A percentile compares a stretch with the other conserved stretches of the same genome.
phyloP scores from a whole-genome alignment of 2,329 filamentous ascomycete genomes.

The Fusarium fujikuroi region DNA sequence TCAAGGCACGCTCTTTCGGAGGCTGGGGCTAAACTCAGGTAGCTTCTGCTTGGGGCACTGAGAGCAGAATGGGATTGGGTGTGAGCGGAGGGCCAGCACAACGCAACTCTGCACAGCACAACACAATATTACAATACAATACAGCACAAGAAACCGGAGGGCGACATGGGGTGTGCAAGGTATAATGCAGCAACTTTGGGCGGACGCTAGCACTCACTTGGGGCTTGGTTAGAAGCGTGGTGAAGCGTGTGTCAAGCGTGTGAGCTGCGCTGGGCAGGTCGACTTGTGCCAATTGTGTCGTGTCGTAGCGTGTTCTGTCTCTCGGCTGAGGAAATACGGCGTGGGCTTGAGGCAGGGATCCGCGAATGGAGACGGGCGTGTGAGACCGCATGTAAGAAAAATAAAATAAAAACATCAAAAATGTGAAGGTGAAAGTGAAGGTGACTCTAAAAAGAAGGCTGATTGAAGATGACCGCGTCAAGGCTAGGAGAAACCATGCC shows the following conservation, averaged over 20 bases:
- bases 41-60: conserved; percentile 29
- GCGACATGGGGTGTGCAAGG: conserved; percentile 40
- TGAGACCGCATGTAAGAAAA: conserved; percentile 28
- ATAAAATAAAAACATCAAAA: neutral
- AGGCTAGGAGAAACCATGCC: conserved; percentile 2
- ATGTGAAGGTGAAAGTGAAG: conserved; percentile 5
- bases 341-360: conserved; percentile 42
- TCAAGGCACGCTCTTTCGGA: conserved; percentile 37
- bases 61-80: conserved; percentile 30
- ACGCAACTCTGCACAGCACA: conserved; percentile 17
- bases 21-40: conserved; percentile 34
- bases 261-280: conserved; percentile 30
- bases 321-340: conserved; percentile 42
- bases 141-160: conserved; percentile 15
- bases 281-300: conserved; percentile 45
- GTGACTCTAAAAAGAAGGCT: conserved; percentile 4
- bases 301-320: conserved; percentile 46
- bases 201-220: conserved; percentile 35
- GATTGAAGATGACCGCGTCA: conserved; percentile 23
- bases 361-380: conserved; percentile 39
- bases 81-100: conserved; percentile 32
- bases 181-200: conserved; percentile 13
- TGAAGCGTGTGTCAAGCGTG: conserved; percentile 39
- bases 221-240: conserved; percentile 30
- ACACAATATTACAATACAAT: neutral